Evolutionary conservation across 257 asterid genomes (phyloP), one percentile per base, ranked within the genome.

Genomic region (Ilex asprella): DNA sequence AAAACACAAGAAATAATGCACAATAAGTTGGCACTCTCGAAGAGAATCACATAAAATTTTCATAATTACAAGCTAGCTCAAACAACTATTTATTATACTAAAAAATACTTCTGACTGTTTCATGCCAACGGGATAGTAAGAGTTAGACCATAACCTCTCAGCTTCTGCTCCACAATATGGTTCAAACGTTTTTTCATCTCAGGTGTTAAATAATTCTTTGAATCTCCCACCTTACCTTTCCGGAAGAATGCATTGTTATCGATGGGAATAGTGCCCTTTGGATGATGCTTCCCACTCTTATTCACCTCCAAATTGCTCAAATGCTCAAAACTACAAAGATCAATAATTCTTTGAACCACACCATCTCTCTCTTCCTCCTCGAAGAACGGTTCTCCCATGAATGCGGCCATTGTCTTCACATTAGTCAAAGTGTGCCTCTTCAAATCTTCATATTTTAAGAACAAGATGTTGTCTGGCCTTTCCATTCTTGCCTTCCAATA

Each of bases 401-500:
- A 59, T 7, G 32, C 6, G 12, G 60, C 71, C 47, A 66, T 2
- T 49, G 30, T 50, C 58, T n/a, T 41, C 10, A 50, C 30, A 14
- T 14, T 16, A 12, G 32, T 11, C 14, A 66, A 14, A 3, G 39
- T 32, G 39, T 47, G 39, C 21, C 30, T 27, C 59, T 66, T 66
- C 59, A 59, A 2, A 12, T 58, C 58, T 39, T 66, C 59, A 43
- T 58, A 66, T 16, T 58, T 66, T 12, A 66, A 11, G 41, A 66
- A 46, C 27, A 66, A 6, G 1, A 59, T 10, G 41, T 30, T 66
- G 10, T 58, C 54, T 0, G 71, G 65, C 10, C 16, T 16, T 51
- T 58, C 65, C 15, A 49, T 2, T 13, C 71, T 58, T 13, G 64
- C 65, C 0, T 58, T 66, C 71, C 71, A 66, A 29, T 30, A 66